A percentile compares a stretch with the other conserved stretches of the same genome.
Evolutionary conservation across 2,329 filamentous ascomycete genomes (phyloP).

Genomic region (Cordyceps farinosa): DNA sequence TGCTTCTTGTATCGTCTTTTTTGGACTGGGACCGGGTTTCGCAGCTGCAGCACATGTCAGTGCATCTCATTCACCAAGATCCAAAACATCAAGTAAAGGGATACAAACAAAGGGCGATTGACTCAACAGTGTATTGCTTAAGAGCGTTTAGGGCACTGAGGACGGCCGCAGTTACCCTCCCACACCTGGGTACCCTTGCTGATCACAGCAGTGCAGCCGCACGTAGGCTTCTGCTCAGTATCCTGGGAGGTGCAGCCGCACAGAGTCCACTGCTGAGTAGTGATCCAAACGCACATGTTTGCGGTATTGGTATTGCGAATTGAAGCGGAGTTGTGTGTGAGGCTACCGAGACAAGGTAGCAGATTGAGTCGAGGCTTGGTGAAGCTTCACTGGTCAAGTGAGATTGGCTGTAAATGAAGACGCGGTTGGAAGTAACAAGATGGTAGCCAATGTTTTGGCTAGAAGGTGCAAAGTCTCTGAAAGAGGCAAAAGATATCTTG

Average conservation of each 20-base stretch:
- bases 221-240: slow-evolving; percentile 28
- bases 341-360: not conserved
- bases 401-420: not conserved
- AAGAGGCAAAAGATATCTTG: not conserved
- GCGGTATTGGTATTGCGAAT: not conserved
- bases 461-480: not conserved
- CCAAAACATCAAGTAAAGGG: too few species aligned
- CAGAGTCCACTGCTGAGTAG: slow-evolving; percentile 29
- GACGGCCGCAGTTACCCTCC: slow-evolving; percentile 32
- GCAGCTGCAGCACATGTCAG: slow-evolving; percentile 1
- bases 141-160: slow-evolving; percentile 27
- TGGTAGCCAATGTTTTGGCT: too few species aligned
- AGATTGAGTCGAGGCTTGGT: not conserved
- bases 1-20: slow-evolving; percentile 9
- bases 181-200: slow-evolving; percentile 30
- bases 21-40: slow-evolving; percentile 3
- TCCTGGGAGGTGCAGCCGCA: slow-evolving; percentile 31
- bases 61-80: not conserved
- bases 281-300: slow-evolving; percentile 34
- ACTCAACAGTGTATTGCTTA: not conserved
- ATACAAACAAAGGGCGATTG: not conserved
- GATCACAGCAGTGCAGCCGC: slow-evolving; percentile 27
- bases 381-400: not conserved
- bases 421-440: not conserved
- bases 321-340: not conserved